phyloP scores from a whole-genome alignment of 805 yeast species.

The Ogataea ramenticola region DNA sequence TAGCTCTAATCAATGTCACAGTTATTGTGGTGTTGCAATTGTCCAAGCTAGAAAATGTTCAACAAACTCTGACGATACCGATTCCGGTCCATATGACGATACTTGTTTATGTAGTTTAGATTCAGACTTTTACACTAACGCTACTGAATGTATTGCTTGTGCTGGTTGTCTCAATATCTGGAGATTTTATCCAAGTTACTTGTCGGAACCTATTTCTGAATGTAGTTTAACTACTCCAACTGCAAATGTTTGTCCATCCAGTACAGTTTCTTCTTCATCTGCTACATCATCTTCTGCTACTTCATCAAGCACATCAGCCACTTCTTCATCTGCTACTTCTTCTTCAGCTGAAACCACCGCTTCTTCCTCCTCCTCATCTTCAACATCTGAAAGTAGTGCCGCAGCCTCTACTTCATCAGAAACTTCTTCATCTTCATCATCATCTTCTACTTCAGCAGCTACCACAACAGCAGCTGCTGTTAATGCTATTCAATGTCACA shows the following conservation, averaged over 20 bases:
- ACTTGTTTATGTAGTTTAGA: constrained; percentile 25
- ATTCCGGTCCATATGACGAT: constrained; percentile 23
- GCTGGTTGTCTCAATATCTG: constrained; percentile 5
- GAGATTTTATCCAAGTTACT: constrained; percentile 3
- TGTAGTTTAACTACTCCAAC: constrained; percentile 4
- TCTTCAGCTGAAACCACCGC: background rate
- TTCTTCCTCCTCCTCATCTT: background rate
- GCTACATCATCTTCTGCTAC: background rate
- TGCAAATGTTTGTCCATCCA: background rate
- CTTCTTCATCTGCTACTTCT: background rate
- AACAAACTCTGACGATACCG: constrained; percentile 6
- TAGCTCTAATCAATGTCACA: constrained; percentile 19
- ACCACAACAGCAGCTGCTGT: background rate
- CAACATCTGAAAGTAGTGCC: background rate
- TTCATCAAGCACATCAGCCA: background rate
- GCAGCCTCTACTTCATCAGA: background rate
- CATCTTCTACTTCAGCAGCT: background rate
- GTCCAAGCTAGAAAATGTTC: constrained; percentile 22
- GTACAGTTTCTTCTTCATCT: background rate
- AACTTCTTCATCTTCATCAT: background rate
- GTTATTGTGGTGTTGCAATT: constrained; percentile 25
- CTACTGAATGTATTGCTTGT: constrained; percentile 27
- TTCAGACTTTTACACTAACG: constrained; percentile 19
- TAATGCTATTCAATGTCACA: constrained; percentile 18
- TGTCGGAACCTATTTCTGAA: constrained; percentile 3